phyloP scores from a whole-genome alignment of 345 rosid genomes.

The Arabidopsis suecica region DNA sequence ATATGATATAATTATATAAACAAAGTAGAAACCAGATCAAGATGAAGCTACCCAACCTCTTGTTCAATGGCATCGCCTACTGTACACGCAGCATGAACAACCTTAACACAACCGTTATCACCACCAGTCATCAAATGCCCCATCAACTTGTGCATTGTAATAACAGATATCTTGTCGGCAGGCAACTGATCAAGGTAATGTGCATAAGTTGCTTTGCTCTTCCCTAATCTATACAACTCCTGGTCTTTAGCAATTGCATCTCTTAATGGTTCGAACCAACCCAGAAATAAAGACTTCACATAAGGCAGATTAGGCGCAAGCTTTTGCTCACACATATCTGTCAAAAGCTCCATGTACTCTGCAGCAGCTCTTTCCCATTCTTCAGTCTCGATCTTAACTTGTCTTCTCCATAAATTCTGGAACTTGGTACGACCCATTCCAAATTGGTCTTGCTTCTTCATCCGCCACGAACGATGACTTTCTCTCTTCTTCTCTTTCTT shows the following conservation, averaged over 20 bases:
- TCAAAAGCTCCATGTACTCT: slow-evolving; percentile 82
- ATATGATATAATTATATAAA: slow-evolving; percentile 23
- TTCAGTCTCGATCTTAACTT: slow-evolving; percentile 89
- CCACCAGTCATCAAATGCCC: slow-evolving; percentile 81
- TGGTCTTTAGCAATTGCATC: slow-evolving; percentile 78
- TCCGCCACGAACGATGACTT: slow-evolving; percentile 29
- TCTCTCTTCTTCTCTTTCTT: slow-evolving; percentile 62
- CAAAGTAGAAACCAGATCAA: slow-evolving; percentile 22
- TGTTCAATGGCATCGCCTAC: slow-evolving; percentile 95
- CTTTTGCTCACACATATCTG: slow-evolving; percentile 90
- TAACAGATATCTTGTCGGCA: slow-evolving; percentile 88
- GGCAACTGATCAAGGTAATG: slow-evolving; percentile 75
- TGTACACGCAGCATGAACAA: slow-evolving; percentile 71
- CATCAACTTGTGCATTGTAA: slow-evolving; percentile 91
- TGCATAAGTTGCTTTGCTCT: slow-evolving; percentile 57
- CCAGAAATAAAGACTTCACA: slow-evolving; percentile 86
- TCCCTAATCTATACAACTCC: slow-evolving; percentile 60
- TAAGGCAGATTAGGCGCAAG: slow-evolving; percentile 95
- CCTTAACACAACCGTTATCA: slow-evolving; percentile 72
- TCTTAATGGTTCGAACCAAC: slow-evolving; percentile 94
- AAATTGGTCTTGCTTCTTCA: slow-evolving; percentile 30
- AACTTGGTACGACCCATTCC: slow-evolving; percentile 58
- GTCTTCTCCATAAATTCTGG: slow-evolving; percentile 64
- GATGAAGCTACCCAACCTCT: slow-evolving; percentile 62
- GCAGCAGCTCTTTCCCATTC: slow-evolving; percentile 91